A percentile compares a stretch with the other conserved stretches of the same genome.
Conservation (phyloP, 2,329 filamentous ascomycete genomes). For the Arthrocladium fulminans region DNA sequence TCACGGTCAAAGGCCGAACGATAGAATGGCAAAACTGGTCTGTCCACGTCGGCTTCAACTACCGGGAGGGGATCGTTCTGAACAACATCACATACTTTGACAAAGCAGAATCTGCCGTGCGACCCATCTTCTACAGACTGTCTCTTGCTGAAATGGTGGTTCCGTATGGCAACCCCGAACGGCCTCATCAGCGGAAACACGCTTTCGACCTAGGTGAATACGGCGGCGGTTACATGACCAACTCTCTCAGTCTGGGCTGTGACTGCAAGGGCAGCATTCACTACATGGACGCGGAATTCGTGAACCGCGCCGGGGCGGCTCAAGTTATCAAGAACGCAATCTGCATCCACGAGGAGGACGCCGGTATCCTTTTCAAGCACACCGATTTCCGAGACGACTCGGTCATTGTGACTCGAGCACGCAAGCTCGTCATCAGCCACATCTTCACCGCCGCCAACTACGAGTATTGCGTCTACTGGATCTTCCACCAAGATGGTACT, state of each 20-base stretch:
- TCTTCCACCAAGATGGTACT: slow-evolving; percentile 85
- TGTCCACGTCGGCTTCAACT: slow-evolving; percentile 90
- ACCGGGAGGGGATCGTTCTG: slow-evolving; percentile 80
- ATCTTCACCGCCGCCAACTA: slow-evolving; percentile 96
- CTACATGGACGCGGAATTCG: slow-evolving; percentile 78
- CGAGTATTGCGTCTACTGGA: slow-evolving; percentile 83
- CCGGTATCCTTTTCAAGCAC: slow-evolving; percentile 87
- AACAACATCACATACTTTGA: slow-evolving; percentile 88
- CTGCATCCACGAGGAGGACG: slow-evolving; percentile 91
- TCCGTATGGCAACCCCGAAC: slow-evolving; percentile 51
- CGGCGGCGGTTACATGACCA: slow-evolving; percentile 42
- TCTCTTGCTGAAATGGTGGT: slow-evolving; percentile 92
- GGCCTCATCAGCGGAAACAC: slow-evolving; percentile 42
- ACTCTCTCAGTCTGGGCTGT: slow-evolving; percentile 38
- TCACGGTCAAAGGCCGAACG: slow-evolving; percentile 63
- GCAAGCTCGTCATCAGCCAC: slow-evolving; percentile 79
- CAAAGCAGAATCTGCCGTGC: slow-evolving; percentile 54
- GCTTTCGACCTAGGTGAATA: slow-evolving; percentile 42
- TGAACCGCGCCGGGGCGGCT: slow-evolving; percentile 53
- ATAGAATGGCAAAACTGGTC: slow-evolving; percentile 91
- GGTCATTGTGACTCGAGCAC: slow-evolving; percentile 72
- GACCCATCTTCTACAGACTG: slow-evolving; percentile 79
- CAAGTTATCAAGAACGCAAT: slow-evolving; percentile 86
- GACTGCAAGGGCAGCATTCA: slow-evolving; percentile 81
- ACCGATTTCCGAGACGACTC: slow-evolving; percentile 88